phyloP scores from a whole-genome alignment of 2,329 filamentous ascomycete genomes.

The Lomentospora prolificans region DNA sequence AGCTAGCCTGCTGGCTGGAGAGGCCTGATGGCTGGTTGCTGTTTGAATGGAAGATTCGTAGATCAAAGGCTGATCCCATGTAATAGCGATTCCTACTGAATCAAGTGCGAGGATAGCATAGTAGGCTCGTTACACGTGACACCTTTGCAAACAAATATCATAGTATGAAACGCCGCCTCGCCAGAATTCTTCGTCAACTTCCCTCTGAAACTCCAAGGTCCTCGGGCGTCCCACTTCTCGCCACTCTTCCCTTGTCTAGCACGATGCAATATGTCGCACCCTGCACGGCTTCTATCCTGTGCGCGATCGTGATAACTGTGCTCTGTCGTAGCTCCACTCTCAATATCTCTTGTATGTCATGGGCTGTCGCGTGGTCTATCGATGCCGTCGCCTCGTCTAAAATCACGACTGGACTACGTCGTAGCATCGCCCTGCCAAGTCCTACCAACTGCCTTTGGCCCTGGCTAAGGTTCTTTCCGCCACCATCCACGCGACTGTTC shows the following conservation, averaged over 20 bases:
- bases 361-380: constrained; percentile 50
- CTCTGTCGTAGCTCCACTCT: constrained; percentile 42
- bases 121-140: too few relatives aligned
- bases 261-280: constrained; percentile 46
- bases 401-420: constrained; percentile 50
- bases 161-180: too few relatives aligned
- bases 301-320: constrained; percentile 59
- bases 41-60: too few relatives aligned
- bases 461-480: constrained; percentile 52
- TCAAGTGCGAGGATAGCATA: too few relatives aligned
- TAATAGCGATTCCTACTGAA: too few relatives aligned
- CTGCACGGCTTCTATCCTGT: constrained; percentile 51
- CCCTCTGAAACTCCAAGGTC: background rate
- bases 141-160: too few relatives aligned
- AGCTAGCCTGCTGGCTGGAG: too few relatives aligned
- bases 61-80: too few relatives aligned
- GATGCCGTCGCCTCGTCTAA: constrained; percentile 57
- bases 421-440: constrained; percentile 49
- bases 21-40: too few relatives aligned
- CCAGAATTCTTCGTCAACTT: too few relatives aligned
- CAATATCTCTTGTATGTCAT: constrained; percentile 46
- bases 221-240: constrained; percentile 34
- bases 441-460: constrained; percentile 54
- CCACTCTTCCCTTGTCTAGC: constrained; percentile 40
- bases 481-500: constrained; percentile 43